phyloP scores from a whole-genome alignment of 257 asterid species.

The Rauvolfia tetraphylla region DNA sequence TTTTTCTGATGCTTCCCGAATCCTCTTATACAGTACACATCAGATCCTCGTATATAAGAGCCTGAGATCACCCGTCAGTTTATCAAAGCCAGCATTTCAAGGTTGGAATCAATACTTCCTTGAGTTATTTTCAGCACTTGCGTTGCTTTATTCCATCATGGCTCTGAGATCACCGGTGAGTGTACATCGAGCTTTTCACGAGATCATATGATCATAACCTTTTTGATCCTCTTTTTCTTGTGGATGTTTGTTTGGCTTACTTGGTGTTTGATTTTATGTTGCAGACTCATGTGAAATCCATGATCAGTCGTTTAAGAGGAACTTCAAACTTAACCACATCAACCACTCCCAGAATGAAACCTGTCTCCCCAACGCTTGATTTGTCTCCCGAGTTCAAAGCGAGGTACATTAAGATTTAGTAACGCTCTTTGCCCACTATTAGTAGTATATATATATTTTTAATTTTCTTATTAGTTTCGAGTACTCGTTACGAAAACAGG shows the following conservation, averaged over 20 bases:
- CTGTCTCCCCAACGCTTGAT: constrained; percentile 14
- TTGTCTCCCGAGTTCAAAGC: constrained; percentile 15
- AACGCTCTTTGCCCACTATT: no score
- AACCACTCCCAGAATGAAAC: constrained; percentile 28
- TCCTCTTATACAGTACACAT: neutral
- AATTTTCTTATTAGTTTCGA: neutral
- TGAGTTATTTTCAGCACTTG: neutral
- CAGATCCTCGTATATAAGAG: neutral
- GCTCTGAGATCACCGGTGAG: constrained; percentile 31
- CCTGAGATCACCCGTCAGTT: neutral
- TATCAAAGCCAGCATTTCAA: neutral
- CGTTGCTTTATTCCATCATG: constrained; percentile 13
- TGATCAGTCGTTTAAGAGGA: constrained; percentile 21
- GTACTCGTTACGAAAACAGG: constrained; percentile 21
- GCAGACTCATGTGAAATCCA: constrained; percentile 25
- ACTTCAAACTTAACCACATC: constrained; percentile 29
- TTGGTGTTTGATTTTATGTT: neutral
- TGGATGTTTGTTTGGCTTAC: neutral
- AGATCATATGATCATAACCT: neutral
- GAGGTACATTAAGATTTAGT: constrained; percentile 24
- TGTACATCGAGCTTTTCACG: neutral
- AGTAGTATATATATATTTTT: no score
- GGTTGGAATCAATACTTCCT: neutral
- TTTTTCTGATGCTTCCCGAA: neutral
- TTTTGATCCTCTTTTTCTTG: neutral